Evolutionary conservation across 2,329 filamentous ascomycete species (phyloP), one percentile per base, ranked within the genome.

Genomic region (Monilinia fructicola): DNA sequence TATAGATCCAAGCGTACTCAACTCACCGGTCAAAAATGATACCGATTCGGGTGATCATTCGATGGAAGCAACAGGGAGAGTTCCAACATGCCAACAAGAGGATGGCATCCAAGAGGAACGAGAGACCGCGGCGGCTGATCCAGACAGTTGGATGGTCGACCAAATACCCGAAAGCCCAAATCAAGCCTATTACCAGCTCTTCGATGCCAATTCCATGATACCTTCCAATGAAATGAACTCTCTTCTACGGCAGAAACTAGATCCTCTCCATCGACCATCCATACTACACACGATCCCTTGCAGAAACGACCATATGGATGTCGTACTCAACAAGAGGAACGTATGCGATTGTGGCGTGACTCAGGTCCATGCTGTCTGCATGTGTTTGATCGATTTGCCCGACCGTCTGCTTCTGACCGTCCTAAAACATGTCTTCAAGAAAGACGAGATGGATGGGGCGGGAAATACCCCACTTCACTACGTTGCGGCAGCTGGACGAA

Each of bases 381-480:
- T 67, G 26, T 63, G 58, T 31, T 52, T 58, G 60, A 54, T 52
- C 16, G 44, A 58, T 56, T 44, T 67, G 10, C 35, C 52, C 11
- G 65, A 64, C 26, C 59, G 52, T 38, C 31, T 52, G 7, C 14
- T 67, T 35, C 63, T 67, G 40, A 44, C 40, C 56, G 48, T 50
- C 10, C 35, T 67, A 28, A 31, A 46, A 16, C 35, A 48, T 44
- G 26, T 64, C 14, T 21, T 56, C n/a, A 48, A 59, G 3, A 66
- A 54, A 35, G 28, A 66, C 12, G 38, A 42, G 12, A 18, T 54
- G 46, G 65, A 59, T 44, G 65, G 65, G 46, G 53, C 44, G 52
- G 60, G 53, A 12, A 64, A 67, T 53, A 67, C 60, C 16, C 31
- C 65, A 53, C 35, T 67, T 12, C 54, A 64, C n/a, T 67, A 65